Percentiles rank a stretch among this genome's conserved stretches.
phyloP scores from a whole-genome alignment of 1,284 basidiomycete genomes.

The Phylloboletellus chloephorus region DNA sequence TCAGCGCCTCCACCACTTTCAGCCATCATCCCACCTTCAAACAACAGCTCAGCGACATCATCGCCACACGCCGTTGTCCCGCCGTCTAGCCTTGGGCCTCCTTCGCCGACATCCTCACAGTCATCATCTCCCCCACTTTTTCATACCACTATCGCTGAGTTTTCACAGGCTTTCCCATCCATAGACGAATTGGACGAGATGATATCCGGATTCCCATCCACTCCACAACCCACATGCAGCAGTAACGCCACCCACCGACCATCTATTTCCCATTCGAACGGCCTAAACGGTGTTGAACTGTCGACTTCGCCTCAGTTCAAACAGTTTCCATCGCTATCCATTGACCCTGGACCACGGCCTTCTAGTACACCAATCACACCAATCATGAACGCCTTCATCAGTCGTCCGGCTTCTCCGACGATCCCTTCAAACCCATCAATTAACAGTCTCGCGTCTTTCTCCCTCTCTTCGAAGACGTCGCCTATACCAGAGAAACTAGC shows the following conservation, averaged over 20 bases:
- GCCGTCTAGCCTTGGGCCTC: slow-evolving; percentile 62
- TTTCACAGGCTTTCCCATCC: slow-evolving; percentile 60
- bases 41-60: slow-evolving; percentile 28
- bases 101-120: slow-evolving; percentile 62
- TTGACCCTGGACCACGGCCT: slow-evolving; percentile 54
- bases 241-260: slow-evolving; percentile 23
- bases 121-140: slow-evolving; percentile 44
- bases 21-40: slow-evolving; percentile 27
- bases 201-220: slow-evolving; percentile 44
- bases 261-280: slow-evolving; percentile 14
- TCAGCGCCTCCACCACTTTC: slow-evolving; percentile 13
- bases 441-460: slow-evolving; percentile 18
- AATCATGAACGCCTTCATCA: slow-evolving; percentile 49
- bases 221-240: slow-evolving; percentile 38
- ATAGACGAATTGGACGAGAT: slow-evolving; percentile 69
- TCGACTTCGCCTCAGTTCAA: slow-evolving; percentile 26
- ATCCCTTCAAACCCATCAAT: slow-evolving; percentile 23
- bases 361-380: slow-evolving; percentile 69
- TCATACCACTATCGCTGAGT: slow-evolving; percentile 44
- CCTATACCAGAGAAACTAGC: slow-evolving; percentile 35
- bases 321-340: slow-evolving; percentile 44
- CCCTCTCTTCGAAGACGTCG: slow-evolving; percentile 19
- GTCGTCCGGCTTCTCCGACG: slow-evolving; percentile 52
- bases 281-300: slow-evolving; percentile 11
- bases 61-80: slow-evolving; percentile 56